A percentile compares a stretch with the other conserved stretches of the same genome.
These are phyloP conservation scores for Diaporthe citrichinensis DNA, from an alignment of 2,329 filamentous ascomycete species.

Conservation along the genomic window DNA sequence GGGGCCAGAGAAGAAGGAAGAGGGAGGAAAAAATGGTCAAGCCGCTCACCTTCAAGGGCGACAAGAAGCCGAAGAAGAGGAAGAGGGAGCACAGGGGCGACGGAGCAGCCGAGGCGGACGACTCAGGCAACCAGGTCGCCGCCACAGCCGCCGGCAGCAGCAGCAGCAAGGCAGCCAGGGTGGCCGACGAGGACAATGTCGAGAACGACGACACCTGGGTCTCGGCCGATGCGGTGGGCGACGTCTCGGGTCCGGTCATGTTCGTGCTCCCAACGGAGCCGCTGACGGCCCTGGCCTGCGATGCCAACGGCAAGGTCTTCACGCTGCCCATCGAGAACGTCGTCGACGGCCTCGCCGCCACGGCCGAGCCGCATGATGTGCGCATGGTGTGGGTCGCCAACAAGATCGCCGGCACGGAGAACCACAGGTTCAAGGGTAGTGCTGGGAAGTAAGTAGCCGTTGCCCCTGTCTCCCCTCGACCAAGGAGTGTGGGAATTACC, in stretches of 20 bases:
- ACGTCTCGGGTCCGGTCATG: constrained; percentile 86
- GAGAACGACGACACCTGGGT: constrained; percentile 91
- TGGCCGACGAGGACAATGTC: constrained; percentile 55
- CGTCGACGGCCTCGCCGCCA: constrained; percentile 84
- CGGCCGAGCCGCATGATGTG: constrained; percentile 94
- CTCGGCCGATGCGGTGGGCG: constrained; percentile 79
- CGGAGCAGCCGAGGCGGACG: constrained; percentile 54
- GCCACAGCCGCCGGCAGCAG: constrained; percentile 49
- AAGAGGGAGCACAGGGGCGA: constrained; percentile 40
- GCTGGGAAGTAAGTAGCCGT: constrained; percentile 85
- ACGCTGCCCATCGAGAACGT: constrained; percentile 87
- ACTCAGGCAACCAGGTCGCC: constrained; percentile 68
- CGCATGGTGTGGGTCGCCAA: constrained; percentile 96
- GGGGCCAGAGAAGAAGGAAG: not conserved
- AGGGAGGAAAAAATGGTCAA: constrained; percentile 77
- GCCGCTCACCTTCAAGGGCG: constrained; percentile 94
- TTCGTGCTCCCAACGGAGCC: constrained; percentile 84
- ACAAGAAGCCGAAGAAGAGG: constrained; percentile 81
- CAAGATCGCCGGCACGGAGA: constrained; percentile 84
- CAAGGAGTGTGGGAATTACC: too few relatives aligned
- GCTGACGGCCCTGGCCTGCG: constrained; percentile 84
- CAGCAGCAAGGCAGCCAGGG: constrained; percentile 52
- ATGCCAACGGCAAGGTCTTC: constrained; percentile 90
- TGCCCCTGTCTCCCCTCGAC: too few relatives aligned
- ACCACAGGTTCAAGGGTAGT: constrained; percentile 88